Conservation (phyloP, 768 basidiomycete genomes). For the Astraeus odoratus region DNA sequence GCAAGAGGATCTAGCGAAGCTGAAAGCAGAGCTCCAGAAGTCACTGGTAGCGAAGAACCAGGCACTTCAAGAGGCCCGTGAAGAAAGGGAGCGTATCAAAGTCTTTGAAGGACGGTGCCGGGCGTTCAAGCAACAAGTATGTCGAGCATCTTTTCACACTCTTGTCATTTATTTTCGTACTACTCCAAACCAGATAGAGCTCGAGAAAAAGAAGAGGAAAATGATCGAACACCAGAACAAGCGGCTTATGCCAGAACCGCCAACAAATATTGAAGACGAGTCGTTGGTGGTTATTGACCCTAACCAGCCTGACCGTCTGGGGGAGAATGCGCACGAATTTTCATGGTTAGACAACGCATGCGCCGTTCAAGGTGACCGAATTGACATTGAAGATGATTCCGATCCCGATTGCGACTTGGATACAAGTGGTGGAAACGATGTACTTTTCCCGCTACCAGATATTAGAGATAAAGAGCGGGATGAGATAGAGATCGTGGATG, state of each 20-base stretch:
- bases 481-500: not conserved
- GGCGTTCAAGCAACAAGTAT: slow-evolving; percentile 19
- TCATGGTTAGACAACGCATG: slow-evolving; percentile 25
- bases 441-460: not conserved
- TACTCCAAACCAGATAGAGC: slow-evolving; percentile 8
- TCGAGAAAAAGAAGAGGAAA: slow-evolving; percentile 22
- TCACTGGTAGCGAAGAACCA: slow-evolving; percentile 9
- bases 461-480: slow-evolving; percentile 8
- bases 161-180: not conserved
- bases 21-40: slow-evolving; percentile 21
- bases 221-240: slow-evolving; percentile 12
- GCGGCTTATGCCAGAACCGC: slow-evolving; percentile 2
- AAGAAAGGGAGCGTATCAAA: slow-evolving; percentile 15
- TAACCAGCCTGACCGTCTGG: slow-evolving; percentile 18
- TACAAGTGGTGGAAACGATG: slow-evolving; percentile 15
- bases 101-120: slow-evolving; percentile 17
- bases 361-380: slow-evolving; percentile 19
- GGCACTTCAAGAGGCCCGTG: slow-evolving; percentile 11
- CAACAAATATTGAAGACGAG: slow-evolving; percentile 17
- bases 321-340: slow-evolving; percentile 8
- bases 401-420: slow-evolving; percentile 9
- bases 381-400: slow-evolving; percentile 9
- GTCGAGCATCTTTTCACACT: not conserved
- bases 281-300: slow-evolving; percentile 24
- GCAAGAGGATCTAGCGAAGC: slow-evolving; percentile 16